Base-by-base conservation (phyloP, 768 basidiomycete species). In the Lactarius sp. region DNA sequence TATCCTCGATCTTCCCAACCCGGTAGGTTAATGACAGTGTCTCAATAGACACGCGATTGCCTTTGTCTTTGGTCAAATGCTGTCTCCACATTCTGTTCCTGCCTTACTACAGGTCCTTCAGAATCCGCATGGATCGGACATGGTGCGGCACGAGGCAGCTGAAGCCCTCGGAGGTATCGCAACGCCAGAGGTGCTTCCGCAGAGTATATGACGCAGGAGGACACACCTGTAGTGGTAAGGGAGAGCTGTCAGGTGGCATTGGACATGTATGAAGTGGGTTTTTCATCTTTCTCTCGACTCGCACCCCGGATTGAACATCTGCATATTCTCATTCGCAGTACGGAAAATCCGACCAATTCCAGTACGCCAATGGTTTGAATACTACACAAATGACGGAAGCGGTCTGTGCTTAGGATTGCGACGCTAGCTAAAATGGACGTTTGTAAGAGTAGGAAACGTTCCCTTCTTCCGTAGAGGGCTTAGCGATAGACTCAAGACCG, bases 141-240 rank as follows among this genome's bases (percentile, higher is more conserved):
- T 99, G 96, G 97, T 99, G 10, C 85, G 97, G 37, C 97, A 99
- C 69, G 97, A 99, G 75, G 97, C 96, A 31, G 97, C 97, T 4
- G 97, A 99, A 75, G 97, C 96, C 7, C 82, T 99, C 0, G 97
- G 97, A n/a, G 93, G 96, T 5, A 98, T 99, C 61, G 95, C 88
- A 33, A 93, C 89, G 2, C 91, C 92, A 0, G 94, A 96, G 58
- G 94, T 97, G 4, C 79, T 98, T 39, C 87, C 90, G 1, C 82
- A 68, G 90, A 94, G 73, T 22, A n/a, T n/a, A n/a, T n/a, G n/a
- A 75, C 74, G 27, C 81, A 86, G 66, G 80, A 83, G 64, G n/a
- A 94, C 69, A 85, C 91, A 9, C 94, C 95, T 0, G 78, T 82
- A 16, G 95, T 98, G 22, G 97, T 99, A 3, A 83, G 88, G 59